phyloP scores from a whole-genome alignment of 176 grass and related monocot species.

The Cocos nucifera region DNA sequence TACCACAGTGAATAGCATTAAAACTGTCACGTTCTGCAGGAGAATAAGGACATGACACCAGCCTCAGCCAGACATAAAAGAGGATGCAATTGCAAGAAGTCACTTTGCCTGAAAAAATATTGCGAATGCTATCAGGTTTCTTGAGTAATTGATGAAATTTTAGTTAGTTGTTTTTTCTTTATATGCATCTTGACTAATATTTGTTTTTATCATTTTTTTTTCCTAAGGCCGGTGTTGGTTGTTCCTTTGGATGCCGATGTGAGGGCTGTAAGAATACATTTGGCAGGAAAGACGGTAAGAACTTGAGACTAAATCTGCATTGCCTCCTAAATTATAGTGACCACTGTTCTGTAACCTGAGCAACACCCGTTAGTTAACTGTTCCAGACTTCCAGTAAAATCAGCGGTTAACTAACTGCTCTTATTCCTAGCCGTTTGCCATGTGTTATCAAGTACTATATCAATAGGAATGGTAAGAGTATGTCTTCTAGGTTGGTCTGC shows the following conservation, averaged over 20 bases:
- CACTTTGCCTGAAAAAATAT: conserved; percentile 35
- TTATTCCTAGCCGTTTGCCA: too few relatives aligned
- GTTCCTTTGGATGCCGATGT: conserved; percentile 30
- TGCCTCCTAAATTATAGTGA: too few relatives aligned
- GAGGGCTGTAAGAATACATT: conserved; percentile 27
- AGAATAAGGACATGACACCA: conserved; percentile 18
- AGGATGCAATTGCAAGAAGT: conserved; percentile 39
- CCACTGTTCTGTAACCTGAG: too few relatives aligned
- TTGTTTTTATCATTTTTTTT: not conserved
- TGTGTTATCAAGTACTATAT: too few relatives aligned
- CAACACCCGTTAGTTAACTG: too few relatives aligned
- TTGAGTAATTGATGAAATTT: not conserved
- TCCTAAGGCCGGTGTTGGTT: conserved; percentile 25
- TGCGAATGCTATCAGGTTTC: conserved; percentile 36
- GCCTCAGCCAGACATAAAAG: conserved; percentile 30
- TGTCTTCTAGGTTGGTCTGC: too few relatives aligned
- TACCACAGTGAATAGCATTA: not conserved
- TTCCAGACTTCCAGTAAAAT: too few relatives aligned
- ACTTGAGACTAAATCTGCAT: not conserved
- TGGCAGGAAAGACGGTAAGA: conserved; percentile 34
- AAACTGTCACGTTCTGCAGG: conserved; percentile 8
- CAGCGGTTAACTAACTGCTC: too few relatives aligned
- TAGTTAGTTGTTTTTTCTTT: not conserved
- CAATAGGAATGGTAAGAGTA: too few relatives aligned
- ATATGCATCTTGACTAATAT: not conserved